A percentile compares a stretch with the other conserved stretches of the same genome.
phyloP scores from a whole-genome alignment of 805 yeast genomes.

The Ogataea methanolica region DNA sequence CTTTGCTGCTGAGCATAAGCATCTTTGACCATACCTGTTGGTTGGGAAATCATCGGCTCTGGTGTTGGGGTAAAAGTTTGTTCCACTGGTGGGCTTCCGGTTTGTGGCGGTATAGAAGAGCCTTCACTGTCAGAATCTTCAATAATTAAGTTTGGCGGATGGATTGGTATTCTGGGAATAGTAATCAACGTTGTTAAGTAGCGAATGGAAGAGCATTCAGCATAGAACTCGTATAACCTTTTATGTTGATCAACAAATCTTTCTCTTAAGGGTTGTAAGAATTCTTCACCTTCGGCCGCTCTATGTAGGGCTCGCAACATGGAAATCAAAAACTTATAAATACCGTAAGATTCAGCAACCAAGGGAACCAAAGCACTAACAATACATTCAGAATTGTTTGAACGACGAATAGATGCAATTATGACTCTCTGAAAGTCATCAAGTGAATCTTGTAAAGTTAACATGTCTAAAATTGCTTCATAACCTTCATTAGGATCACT shows the following conservation, averaged over 20 bases:
- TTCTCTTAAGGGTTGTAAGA: slow-evolving; percentile 66
- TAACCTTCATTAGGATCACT: slow-evolving; percentile 95
- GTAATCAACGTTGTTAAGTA: slow-evolving; percentile 77
- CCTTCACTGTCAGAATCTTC: slow-evolving; percentile 42
- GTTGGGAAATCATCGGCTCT: slow-evolving; percentile 49
- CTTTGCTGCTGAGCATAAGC: slow-evolving; percentile 43
- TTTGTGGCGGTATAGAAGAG: slow-evolving; percentile 21
- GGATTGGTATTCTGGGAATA: slow-evolving; percentile 60
- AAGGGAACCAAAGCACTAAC: slow-evolving; percentile 85
- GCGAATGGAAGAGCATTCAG: slow-evolving; percentile 82
- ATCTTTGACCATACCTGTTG: slow-evolving; percentile 44
- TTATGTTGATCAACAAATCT: slow-evolving; percentile 68
- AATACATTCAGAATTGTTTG: slow-evolving; percentile 64
- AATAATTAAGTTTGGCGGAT: slow-evolving; percentile 54
- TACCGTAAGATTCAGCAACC: slow-evolving; percentile 88
- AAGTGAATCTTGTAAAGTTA: slow-evolving; percentile 79
- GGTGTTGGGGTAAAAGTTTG: slow-evolving; percentile 30
- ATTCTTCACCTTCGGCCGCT: slow-evolving; percentile 69
- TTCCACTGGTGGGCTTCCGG: too few relatives aligned
- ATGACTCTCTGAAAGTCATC: slow-evolving; percentile 74
- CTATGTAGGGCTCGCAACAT: slow-evolving; percentile 87
- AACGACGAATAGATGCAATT: slow-evolving; percentile 59
- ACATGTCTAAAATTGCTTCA: slow-evolving; percentile 79
- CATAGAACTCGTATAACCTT: slow-evolving; percentile 74
- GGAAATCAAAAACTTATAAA: slow-evolving; percentile 80